A percentile compares a stretch with the other conserved stretches of the same genome.
Evolutionary conservation across 257 asterid genomes (phyloP).

Genomic region (Nicotiana paniculata): DNA sequence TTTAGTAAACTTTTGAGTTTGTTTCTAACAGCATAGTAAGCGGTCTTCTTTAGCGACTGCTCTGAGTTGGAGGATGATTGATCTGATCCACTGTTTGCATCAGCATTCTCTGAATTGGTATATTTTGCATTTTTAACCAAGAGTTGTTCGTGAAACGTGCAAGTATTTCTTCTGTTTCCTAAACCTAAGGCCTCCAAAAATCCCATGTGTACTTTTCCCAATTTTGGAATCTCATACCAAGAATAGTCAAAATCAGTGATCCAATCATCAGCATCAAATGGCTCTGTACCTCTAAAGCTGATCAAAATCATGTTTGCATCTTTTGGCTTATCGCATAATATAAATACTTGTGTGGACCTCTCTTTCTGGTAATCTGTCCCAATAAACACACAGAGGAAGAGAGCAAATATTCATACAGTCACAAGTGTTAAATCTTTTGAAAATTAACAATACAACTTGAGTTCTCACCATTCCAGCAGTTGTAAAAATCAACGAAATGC

Average conservation of each 20-base stretch:
- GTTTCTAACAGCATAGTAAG: slow-evolving; percentile 50
- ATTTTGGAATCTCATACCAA: slow-evolving; percentile 76
- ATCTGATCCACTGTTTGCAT: slow-evolving; percentile 1
- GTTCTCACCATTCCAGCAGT: slow-evolving; percentile 88
- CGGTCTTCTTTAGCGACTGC: slow-evolving; percentile 26
- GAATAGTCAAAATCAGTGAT: slow-evolving; percentile 84
- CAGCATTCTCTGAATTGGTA: slow-evolving; percentile 6
- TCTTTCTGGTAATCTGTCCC: slow-evolving; percentile 66
- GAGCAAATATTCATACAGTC: background rate
- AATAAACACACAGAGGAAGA: background rate
- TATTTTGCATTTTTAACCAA: background rate
- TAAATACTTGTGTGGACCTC: slow-evolving; percentile 73
- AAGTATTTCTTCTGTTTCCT: slow-evolving; percentile 55
- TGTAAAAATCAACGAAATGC: slow-evolving; percentile 85
- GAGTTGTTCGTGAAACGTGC: slow-evolving; percentile 45
- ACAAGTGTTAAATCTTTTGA: background rate
- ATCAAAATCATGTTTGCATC: slow-evolving; percentile 74
- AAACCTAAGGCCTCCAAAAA: slow-evolving; percentile 89
- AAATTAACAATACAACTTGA: background rate
- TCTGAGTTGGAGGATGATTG: slow-evolving; percentile 1
- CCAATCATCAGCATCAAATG: slow-evolving; percentile 94
- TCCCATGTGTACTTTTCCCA: slow-evolving; percentile 92
- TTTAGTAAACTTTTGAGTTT: slow-evolving; percentile 48
- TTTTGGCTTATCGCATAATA: slow-evolving; percentile 59
- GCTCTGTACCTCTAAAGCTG: slow-evolving; percentile 90